Percentiles rank a stretch among this genome's conserved stretches.
phyloP scores from a whole-genome alignment of 208 protist genomes.

The Leptomonas pyrrhocoris region DNA sequence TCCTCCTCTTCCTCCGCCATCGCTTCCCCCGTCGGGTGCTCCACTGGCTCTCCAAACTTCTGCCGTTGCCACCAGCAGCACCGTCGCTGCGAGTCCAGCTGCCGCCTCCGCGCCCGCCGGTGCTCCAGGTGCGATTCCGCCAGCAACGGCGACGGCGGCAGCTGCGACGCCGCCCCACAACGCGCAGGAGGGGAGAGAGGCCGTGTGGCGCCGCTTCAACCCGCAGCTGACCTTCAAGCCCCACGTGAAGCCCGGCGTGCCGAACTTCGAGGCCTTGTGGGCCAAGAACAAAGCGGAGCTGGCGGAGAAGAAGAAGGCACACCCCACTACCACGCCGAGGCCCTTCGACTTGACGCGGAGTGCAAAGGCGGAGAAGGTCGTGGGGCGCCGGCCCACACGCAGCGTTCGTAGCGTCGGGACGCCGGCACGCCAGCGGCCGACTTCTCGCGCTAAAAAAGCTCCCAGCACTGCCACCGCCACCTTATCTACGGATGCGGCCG shows the following conservation, averaged over 20 bases:
- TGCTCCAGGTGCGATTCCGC: neutral
- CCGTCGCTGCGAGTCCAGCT: too few species aligned
- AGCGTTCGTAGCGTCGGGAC: conserved; percentile 9
- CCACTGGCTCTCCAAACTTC: too few species aligned
- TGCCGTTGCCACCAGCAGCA: too few species aligned
- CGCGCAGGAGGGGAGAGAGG: conserved; percentile 14
- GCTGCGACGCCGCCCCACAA: neutral
- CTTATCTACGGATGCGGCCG: neutral
- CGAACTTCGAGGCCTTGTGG: conserved; percentile 79
- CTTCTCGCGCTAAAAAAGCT: conserved; percentile 1
- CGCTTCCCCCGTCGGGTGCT: too few species aligned
- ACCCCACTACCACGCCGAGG: conserved; percentile 39
- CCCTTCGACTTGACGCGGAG: conserved; percentile 69
- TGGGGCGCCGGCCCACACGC: conserved; percentile 21
- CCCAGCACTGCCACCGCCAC: neutral
- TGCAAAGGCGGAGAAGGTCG: conserved; percentile 22
- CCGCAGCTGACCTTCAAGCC: conserved; percentile 79
- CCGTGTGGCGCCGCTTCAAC: conserved; percentile 37
- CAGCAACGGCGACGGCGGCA: neutral
- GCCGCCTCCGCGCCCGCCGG: neutral
- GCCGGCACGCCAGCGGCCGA: conserved; percentile 1
- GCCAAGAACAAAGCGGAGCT: conserved; percentile 52
- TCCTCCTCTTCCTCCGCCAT: too few species aligned
- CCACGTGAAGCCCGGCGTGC: conserved; percentile 71
- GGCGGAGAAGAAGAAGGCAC: conserved; percentile 49